phyloP scores from a whole-genome alignment of 768 basidiomycete species.

The Suillus discolor region DNA sequence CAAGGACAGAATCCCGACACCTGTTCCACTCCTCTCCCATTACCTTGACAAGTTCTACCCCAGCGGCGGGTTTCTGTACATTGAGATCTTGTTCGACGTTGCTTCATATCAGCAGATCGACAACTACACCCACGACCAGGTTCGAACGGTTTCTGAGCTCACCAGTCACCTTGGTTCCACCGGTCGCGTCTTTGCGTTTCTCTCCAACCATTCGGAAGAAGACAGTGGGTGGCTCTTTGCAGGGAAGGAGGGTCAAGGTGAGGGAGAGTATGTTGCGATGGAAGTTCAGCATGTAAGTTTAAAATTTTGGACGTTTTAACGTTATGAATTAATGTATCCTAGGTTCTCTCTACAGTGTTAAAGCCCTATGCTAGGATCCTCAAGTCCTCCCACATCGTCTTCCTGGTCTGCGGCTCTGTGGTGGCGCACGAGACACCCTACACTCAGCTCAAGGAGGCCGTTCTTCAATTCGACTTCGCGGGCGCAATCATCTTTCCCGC shows the following conservation, averaged over 20 bases:
- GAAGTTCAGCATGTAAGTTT: background rate
- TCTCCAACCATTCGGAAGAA: background rate
- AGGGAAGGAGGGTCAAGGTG: background rate
- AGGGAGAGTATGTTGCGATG: background rate
- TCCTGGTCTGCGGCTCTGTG: too few relatives aligned
- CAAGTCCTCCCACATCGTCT: too few relatives aligned
- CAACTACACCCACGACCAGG: background rate
- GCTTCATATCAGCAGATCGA: background rate
- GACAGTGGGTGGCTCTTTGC: background rate
- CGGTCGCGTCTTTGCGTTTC: background rate
- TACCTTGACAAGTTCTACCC: background rate
- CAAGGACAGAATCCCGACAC: too few relatives aligned
- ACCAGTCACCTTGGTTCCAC: too few relatives aligned
- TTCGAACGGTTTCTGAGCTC: background rate
- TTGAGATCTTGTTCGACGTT: background rate
- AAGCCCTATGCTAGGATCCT: background rate
- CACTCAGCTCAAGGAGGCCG: background rate
- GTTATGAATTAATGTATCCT: background rate
- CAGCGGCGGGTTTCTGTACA: background rate
- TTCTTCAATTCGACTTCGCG: background rate
- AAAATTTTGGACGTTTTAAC: background rate
- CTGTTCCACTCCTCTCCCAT: background rate
- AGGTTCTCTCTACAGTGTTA: background rate
- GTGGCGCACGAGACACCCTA: background rate
- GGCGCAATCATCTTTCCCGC: background rate